These are phyloP conservation scores for Microbotryum scabiosae DNA, from an alignment of 1,284 basidiomycete genomes.

Conservation along the genomic window DNA sequence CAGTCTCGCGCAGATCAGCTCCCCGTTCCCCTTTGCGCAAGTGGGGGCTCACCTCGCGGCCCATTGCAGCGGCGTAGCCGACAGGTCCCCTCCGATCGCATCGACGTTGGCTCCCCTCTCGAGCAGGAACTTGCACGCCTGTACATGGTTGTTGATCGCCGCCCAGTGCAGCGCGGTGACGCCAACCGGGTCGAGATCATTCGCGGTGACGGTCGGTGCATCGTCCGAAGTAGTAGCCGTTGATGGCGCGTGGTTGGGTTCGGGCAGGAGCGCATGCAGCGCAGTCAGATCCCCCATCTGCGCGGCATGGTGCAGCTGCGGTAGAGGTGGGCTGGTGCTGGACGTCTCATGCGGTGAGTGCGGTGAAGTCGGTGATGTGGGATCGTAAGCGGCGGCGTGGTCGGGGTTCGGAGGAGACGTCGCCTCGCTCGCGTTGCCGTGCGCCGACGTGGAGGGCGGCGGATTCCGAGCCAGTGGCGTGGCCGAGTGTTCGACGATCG, in stretches of 20 bases:
- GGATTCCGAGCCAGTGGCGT: too few relatives aligned
- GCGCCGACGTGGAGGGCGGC: too few relatives aligned
- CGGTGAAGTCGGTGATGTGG: too few relatives aligned
- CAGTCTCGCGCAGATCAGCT: neutral
- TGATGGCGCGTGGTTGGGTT: neutral
- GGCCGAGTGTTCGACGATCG: too few relatives aligned
- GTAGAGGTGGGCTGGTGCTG: neutral
- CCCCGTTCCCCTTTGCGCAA: neutral
- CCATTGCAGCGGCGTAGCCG: conserved; percentile 97
- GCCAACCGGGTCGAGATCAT: conserved; percentile 77
- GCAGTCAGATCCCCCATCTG: conserved; percentile 14
- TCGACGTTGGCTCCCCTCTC: conserved; percentile 94
- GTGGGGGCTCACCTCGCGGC: conserved; percentile 55
- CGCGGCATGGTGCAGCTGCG: conserved; percentile 24
- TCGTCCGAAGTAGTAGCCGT: neutral
- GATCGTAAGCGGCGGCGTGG: too few relatives aligned
- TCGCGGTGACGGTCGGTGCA: conserved; percentile 43
- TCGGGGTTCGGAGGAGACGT: too few relatives aligned
- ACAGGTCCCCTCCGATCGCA: conserved; percentile 83
- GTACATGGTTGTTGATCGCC: conserved; percentile 79
- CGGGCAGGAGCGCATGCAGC: conserved; percentile 9
- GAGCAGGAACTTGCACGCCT: conserved; percentile 68
- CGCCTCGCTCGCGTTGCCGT: too few relatives aligned
- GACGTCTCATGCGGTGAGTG: too few relatives aligned
- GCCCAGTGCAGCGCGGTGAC: conserved; percentile 97